Conservation (phyloP, 495 filamentous ascomycete species). For the Hyaloscypha hepaticicola region DNA sequence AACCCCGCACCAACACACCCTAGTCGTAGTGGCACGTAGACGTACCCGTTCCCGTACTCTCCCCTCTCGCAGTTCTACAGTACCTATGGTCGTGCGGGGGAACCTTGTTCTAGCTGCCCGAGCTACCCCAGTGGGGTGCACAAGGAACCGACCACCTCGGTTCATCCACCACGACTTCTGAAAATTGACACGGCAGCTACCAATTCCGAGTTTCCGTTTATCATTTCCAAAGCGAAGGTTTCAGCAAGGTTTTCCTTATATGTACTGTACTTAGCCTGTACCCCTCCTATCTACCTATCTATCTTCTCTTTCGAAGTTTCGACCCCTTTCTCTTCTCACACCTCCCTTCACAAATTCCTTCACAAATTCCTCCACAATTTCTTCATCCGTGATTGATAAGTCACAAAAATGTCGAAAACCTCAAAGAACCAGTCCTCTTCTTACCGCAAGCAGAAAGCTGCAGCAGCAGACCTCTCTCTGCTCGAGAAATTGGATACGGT, state of each 20-base stretch:
- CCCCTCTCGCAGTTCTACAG: too few relatives aligned
- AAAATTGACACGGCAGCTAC: not conserved
- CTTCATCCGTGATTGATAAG: too few relatives aligned
- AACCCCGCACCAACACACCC: not conserved
- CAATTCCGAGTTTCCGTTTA: too few relatives aligned
- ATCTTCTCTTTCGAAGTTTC: not conserved
- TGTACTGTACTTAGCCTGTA: not conserved
- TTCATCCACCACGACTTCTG: not conserved
- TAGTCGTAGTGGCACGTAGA: too few relatives aligned
- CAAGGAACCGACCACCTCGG: constrained; percentile 5
- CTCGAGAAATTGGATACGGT: constrained; percentile 25
- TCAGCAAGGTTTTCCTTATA: not conserved
- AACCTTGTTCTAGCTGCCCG: not conserved
- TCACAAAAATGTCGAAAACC: not conserved
- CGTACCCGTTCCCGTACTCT: too few relatives aligned
- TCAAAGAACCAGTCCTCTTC: constrained; percentile 23
- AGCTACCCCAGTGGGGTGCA: not conserved
- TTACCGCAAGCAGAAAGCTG: constrained; percentile 25
- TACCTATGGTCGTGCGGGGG: not conserved
- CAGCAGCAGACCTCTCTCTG: constrained; percentile 4
- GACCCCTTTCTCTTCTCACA: not conserved
- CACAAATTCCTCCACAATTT: too few relatives aligned
- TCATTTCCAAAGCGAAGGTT: too few relatives aligned
- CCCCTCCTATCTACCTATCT: not conserved
- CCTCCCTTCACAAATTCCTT: too few relatives aligned